Conservation (phyloP, 306 rosid genomes). For the Castanospermum australe region DNA sequence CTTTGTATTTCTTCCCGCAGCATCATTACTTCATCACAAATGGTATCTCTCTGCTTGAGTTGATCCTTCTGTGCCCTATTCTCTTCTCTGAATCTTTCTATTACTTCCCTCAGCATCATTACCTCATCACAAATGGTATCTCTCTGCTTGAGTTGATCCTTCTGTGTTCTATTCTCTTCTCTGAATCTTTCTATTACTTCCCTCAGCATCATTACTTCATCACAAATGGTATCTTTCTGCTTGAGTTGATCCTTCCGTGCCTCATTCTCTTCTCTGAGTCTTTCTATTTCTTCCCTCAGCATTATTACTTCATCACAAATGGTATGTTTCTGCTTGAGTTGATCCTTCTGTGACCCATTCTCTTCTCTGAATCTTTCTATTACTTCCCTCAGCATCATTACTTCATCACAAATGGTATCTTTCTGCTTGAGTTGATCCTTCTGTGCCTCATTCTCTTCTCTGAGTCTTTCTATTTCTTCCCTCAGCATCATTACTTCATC, state of each 20-base stretch:
- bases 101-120: constrained; percentile 37
- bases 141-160: constrained; percentile 28
- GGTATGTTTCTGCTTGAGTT: constrained; percentile 52
- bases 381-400: constrained; percentile 50
- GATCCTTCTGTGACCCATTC: constrained; percentile 43
- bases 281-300: constrained; percentile 42
- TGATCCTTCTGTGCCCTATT: constrained; percentile 39
- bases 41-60: constrained; percentile 19
- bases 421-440: constrained; percentile 33
- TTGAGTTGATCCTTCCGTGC: no score
- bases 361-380: constrained; percentile 51
- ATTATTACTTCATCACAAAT: constrained; percentile 30
- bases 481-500: constrained; percentile 36
- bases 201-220: constrained; percentile 46
- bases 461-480: constrained; percentile 44
- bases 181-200: constrained; percentile 43
- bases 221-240: no score
- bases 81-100: constrained; percentile 48
- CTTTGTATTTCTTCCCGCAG: constrained; percentile 43
- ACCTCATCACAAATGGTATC: constrained; percentile 21
- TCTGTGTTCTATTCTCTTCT: constrained; percentile 49
- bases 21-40: constrained; percentile 8
- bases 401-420: constrained; percentile 28
- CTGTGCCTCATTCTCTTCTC: constrained; percentile 42
- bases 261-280: no score